These are phyloP conservation scores for Brasenia schreberi DNA, from an alignment of 164 flowering plant species.

Conservation along the genomic window DNA sequence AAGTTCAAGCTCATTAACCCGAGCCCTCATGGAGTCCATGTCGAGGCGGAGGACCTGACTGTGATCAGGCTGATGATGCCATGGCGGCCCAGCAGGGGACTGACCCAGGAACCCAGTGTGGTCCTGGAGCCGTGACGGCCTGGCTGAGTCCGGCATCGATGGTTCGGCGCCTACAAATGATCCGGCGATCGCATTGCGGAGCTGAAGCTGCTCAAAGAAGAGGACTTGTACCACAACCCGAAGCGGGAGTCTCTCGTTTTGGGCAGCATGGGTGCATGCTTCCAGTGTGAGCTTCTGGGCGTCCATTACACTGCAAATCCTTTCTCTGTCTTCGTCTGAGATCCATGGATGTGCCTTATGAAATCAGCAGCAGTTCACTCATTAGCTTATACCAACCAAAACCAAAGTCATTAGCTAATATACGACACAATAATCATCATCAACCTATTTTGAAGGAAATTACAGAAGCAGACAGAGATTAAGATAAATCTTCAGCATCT, in stretches of 20 bases:
- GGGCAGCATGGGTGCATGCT: conserved; percentile 98
- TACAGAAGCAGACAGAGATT: too few species aligned
- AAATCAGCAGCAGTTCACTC: background rate
- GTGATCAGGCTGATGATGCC: conserved; percentile 63
- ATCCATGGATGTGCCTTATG: conserved; percentile 84
- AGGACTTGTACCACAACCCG: conserved; percentile 86
- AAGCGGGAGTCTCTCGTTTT: conserved; percentile 88
- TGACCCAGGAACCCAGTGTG: background rate
- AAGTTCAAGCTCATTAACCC: conserved; percentile 79
- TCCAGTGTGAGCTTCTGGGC: conserved; percentile 87
- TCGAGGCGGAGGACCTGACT: conserved; percentile 79
- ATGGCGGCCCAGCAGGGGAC: conserved; percentile 19
- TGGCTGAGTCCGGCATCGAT: conserved; percentile 4
- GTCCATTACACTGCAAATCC: conserved; percentile 61
- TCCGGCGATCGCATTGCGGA: conserved; percentile 88
- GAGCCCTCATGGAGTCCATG: conserved; percentile 90
- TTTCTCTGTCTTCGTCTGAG: conserved; percentile 76
- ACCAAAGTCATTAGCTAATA: too few species aligned
- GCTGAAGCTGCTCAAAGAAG: conserved; percentile 98
- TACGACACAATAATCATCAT: too few species aligned
- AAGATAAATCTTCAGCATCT: too few species aligned
- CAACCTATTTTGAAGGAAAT: too few species aligned
- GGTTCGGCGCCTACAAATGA: conserved; percentile 33
- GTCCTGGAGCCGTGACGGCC: background rate
- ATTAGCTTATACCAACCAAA: background rate